Base-by-base conservation (phyloP, 352 stramenopile genomes). In the Phytophthora litchii region DNA sequence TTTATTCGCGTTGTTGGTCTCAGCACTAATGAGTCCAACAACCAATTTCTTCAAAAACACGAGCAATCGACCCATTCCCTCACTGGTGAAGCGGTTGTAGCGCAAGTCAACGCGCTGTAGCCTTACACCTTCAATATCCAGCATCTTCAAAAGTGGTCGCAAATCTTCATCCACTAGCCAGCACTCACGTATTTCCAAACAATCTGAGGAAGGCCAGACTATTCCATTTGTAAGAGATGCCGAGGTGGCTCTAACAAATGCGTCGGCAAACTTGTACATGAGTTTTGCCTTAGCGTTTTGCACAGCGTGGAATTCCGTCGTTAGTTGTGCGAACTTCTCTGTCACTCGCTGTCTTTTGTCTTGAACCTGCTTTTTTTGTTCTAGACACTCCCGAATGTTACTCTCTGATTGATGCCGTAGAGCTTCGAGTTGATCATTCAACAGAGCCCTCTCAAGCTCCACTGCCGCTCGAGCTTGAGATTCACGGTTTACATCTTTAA, bases 41-140 rank as follows among this genome's bases (percentile, higher is more conserved):
- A 62, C 25, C 16, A 64, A 17, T 12, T 59, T 56, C 60, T 68
- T 67, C 36, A 37, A 19, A 47, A 60, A 89, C 13, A 70, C 44
- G 17, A 80, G 40, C 12, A 91, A 41, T 0, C 45, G 31, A 6
- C 58, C 60, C 53, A 81, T 76, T 8, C 72, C 68, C 4, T 86
- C 67, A 16, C 85, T 67, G 14, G 81, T 91, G 23, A 91, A 43
- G 2, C 78, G 72, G 38, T 93, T 91, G 36, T 37, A 66, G 12
- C 82, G 70, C 19, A 93, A 54, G 54, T 93, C 84, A 12, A 93
- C 31, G 0, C 65, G 62, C 0, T 53, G 60, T 31, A 83, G 48
- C 25, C 42, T 55, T 0, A 37, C 38, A 2, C 40, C 40, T 17
- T 73, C 57, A 54, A 41, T 37, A 43, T 80, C 58, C 10, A 89